A percentile compares a stretch with the other conserved stretches of the same genome.
These are phyloP conservation scores for Candida insectorum DNA, from an alignment of 805 yeast species.

Conservation along the genomic window DNA sequence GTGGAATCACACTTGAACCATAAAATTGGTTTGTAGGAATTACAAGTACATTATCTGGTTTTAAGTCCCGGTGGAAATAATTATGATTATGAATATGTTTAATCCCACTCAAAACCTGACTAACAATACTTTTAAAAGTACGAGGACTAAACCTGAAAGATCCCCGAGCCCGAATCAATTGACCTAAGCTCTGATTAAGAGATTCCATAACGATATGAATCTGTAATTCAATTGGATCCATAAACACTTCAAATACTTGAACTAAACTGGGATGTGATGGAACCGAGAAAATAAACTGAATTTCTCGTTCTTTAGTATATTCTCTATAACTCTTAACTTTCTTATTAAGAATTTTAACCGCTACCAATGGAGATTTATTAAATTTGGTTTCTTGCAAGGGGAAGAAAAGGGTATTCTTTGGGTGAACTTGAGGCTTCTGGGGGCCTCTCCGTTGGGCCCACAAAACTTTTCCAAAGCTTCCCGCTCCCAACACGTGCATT, in stretches of 20 bases:
- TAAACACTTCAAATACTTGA: slow-evolving; percentile 73
- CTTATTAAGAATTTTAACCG: slow-evolving; percentile 76
- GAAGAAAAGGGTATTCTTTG: slow-evolving; percentile 50
- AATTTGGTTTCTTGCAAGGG: slow-evolving; percentile 23
- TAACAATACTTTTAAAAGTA: slow-evolving; percentile 61
- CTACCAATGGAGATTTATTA: slow-evolving; percentile 40
- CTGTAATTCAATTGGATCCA: slow-evolving; percentile 57
- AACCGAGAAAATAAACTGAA: slow-evolving; percentile 61
- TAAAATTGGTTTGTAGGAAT: slow-evolving; percentile 55
- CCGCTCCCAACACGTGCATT: slow-evolving; percentile 60
- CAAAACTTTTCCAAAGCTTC: slow-evolving; percentile 58
- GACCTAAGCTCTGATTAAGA: slow-evolving; percentile 78
- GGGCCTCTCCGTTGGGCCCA: slow-evolving; percentile 7
- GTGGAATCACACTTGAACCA: slow-evolving; percentile 41
- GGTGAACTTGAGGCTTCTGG: too few relatives aligned
- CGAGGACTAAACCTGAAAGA: slow-evolving; percentile 49
- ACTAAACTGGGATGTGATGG: slow-evolving; percentile 72
- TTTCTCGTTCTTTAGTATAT: slow-evolving; percentile 46
- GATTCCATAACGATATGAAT: slow-evolving; percentile 87
- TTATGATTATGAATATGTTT: slow-evolving; percentile 72
- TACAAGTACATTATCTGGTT: slow-evolving; percentile 88
- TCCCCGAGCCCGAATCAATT: slow-evolving; percentile 65
- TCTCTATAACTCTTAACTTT: too few relatives aligned
- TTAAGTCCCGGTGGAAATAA: slow-evolving; percentile 84
- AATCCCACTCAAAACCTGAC: slow-evolving; percentile 73